Evolutionary conservation across 192 early-diverging fungal genomes (phyloP).

Genomic region (Pilaira anomala): DNA sequence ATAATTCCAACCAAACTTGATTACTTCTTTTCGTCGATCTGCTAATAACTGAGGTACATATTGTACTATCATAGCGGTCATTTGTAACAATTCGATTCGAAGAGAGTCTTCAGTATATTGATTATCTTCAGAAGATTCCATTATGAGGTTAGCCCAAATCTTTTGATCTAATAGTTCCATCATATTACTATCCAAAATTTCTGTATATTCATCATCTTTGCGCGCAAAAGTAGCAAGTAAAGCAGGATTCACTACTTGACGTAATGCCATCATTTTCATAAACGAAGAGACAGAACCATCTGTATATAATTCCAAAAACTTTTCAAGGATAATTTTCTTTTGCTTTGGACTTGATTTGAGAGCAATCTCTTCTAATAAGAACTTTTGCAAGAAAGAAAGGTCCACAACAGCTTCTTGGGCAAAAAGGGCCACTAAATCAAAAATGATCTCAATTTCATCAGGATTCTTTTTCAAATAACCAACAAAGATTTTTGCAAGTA

Average conservation of each 20-base stretch:
- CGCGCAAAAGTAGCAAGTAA: conserved; percentile 64
- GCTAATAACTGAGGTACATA: conserved; percentile 70
- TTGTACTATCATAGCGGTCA: conserved; percentile 85
- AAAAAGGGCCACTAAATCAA: conserved; percentile 71
- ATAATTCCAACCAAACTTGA: conserved; percentile 93
- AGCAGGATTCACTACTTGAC: conserved; percentile 86
- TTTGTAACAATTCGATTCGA: conserved; percentile 86
- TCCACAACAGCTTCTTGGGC: conserved; percentile 67
- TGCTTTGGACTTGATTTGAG: conserved; percentile 47
- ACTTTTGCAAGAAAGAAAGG: conserved; percentile 58
- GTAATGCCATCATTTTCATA: conserved; percentile 71
- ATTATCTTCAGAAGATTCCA: conserved; percentile 51
- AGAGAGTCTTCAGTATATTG: conserved; percentile 65
- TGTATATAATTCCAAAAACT: conserved; percentile 68
- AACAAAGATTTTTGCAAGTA: conserved; percentile 75
- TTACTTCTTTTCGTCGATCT: conserved; percentile 82
- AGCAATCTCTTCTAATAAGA: conserved; percentile 64
- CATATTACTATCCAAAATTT: conserved; percentile 60
- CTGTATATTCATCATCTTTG: conserved; percentile 39
- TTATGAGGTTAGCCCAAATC: conserved; percentile 54
- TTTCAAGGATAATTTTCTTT: conserved; percentile 69
- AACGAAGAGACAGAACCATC: conserved; percentile 56
- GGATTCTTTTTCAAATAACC: conserved; percentile 56
- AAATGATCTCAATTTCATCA: conserved; percentile 66
- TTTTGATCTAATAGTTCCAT: conserved; percentile 58